Percentiles rank a stretch among this genome's conserved stretches.
phyloP scores from a whole-genome alignment of 768 basidiomycete genomes.

The Lactarius hengduanensis region DNA sequence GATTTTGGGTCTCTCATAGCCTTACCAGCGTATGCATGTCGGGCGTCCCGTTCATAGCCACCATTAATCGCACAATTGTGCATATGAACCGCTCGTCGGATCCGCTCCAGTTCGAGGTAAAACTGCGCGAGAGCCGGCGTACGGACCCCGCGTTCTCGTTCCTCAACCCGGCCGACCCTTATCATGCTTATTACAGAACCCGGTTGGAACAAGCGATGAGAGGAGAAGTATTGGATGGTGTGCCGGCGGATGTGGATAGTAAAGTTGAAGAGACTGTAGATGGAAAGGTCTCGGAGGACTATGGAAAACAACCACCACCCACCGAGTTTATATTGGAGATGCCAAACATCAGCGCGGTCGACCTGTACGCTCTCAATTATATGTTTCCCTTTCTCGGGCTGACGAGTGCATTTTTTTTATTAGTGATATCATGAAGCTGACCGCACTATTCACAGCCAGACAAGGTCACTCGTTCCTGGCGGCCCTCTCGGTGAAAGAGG shows the following conservation, averaged over 20 bases:
- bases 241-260: constrained; percentile 31
- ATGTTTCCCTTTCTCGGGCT: not conserved
- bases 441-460: constrained; percentile 92
- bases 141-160: constrained; percentile 98
- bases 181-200: constrained; percentile 97
- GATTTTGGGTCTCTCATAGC: constrained; percentile 3
- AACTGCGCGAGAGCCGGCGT: constrained; percentile 95
- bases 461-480: constrained; percentile 85
- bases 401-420: constrained; percentile 1
- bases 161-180: constrained; percentile 94
- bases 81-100: constrained; percentile 94
- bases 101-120: constrained; percentile 91
- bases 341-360: constrained; percentile 84
- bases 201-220: constrained; percentile 79
- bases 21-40: constrained; percentile 1
- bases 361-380: constrained; percentile 65
- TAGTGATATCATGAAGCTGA: constrained; percentile 94
- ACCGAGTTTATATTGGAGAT: constrained; percentile 83
- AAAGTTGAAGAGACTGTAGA: constrained; percentile 16
- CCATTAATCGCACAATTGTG: constrained; percentile 92
- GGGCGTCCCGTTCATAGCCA: constrained; percentile 48
- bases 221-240: constrained; percentile 71
- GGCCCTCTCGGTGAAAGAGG: constrained; percentile 82
- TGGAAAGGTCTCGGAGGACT: constrained; percentile 42
- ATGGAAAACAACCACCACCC: constrained; percentile 73